Evolutionary conservation across 106 monocot species (phyloP).

Genomic region (Dendrobium huoshanense): DNA sequence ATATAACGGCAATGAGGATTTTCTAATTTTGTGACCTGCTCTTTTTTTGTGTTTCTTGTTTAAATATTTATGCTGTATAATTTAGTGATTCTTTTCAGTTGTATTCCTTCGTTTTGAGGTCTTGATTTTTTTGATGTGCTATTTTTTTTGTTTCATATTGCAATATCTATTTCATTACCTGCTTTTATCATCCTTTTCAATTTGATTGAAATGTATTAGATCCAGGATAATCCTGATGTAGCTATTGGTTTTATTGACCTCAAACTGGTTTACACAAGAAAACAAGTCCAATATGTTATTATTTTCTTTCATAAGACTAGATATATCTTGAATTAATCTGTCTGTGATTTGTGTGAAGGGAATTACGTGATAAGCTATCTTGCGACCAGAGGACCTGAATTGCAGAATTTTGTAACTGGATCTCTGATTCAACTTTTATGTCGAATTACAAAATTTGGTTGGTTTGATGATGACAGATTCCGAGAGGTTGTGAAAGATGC

Average conservation of each 20-base stretch:
- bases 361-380: conserved; percentile 95
- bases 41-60: background rate
- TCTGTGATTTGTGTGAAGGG: conserved; percentile 67
- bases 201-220: background rate
- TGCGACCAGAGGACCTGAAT: conserved; percentile 82
- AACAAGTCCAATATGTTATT: background rate
- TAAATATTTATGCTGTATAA: background rate
- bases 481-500: conserved; percentile 75
- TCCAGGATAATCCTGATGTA: background rate
- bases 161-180: background rate
- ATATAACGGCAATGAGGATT: background rate
- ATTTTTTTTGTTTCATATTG: background rate
- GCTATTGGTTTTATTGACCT: background rate
- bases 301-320: conserved; percentile 2
- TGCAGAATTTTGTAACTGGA: conserved; percentile 80
- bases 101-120: background rate
- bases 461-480: conserved; percentile 99
- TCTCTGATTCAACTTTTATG: conserved; percentile 92
- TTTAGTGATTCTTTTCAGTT: conserved; percentile 1
- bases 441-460: conserved; percentile 95
- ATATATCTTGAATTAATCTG: conserved; percentile 37
- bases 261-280: background rate
- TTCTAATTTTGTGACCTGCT: background rate
- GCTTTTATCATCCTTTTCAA: background rate
- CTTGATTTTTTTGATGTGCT: background rate